Evolutionary conservation across 768 basidiomycete genomes (phyloP), one percentile per base, ranked within the genome.

Genomic region (Lactarius vividus): DNA sequence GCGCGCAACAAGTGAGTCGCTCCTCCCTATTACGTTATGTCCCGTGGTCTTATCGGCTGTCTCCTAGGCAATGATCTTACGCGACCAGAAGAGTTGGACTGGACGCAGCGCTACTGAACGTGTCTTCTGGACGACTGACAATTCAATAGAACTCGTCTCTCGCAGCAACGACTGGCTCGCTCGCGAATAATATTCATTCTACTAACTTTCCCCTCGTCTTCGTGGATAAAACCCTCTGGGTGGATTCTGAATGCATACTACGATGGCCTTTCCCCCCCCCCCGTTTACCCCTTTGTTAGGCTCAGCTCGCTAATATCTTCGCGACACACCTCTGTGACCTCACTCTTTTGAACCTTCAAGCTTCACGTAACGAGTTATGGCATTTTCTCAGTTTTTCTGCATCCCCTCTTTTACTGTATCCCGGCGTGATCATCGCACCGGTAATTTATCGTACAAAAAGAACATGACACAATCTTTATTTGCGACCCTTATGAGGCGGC

Each of bases 71-170:
- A 96, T 97, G 88, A 94, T 98, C 63, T 80, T 99, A 15, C 85
- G 96, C 29, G 92, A 96, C 73, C 97, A 99, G 75, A 94, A 94
- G 76, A 91, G 91, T 73, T 98, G 96, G 96, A 97, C 88, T 68
- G 87, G 88, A 29, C 82, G 94, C 58, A 95, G 92, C 70, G 88
- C 92, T 18, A 97, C 92, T 26, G 97, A 99, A 75, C 83, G 90
- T 42, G 76, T 94, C 68, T 98, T 98, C 79, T 96, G 93, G 89
- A 92, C 91, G 42, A 88, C 89, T 63, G 96, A 98, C 73, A 89
- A 90, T 75, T 89, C 92, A 13, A 88, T 94, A 66, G 93, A 92
- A 79, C 84, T 96, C 71, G 90, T 88, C 72, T 85, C 88, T 62
- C 84, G 92, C 67, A 92, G 91, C 77, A 86, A 87, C 62, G 93